Conservation (phyloP, 352 stramenopile species). For the Phytopythium litorale region DNA sequence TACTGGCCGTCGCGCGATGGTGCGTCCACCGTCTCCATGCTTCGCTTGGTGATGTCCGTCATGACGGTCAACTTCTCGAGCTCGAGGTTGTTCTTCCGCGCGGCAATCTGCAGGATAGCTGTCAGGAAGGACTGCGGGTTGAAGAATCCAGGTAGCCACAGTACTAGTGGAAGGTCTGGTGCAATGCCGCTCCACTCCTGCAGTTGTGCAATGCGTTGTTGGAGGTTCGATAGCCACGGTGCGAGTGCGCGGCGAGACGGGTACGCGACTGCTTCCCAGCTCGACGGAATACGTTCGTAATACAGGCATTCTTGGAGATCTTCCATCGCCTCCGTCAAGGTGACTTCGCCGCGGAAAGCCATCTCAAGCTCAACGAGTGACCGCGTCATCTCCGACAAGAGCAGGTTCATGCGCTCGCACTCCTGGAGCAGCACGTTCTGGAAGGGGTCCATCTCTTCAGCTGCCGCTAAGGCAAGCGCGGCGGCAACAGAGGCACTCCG, state of each 20-base stretch:
- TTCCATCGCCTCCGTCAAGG: conserved; percentile 87
- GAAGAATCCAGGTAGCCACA: conserved; percentile 83
- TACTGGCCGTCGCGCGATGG: conserved; percentile 89
- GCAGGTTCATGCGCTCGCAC: conserved; percentile 84
- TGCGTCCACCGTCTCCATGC: conserved; percentile 73
- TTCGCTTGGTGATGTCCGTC: conserved; percentile 88
- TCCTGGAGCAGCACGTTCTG: conserved; percentile 90
- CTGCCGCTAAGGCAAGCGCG: conserved; percentile 17
- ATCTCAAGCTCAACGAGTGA: conserved; percentile 83
- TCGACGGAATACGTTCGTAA: conserved; percentile 61
- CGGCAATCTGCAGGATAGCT: conserved; percentile 69
- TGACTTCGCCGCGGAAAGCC: conserved; percentile 86
- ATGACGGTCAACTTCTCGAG: conserved; percentile 74
- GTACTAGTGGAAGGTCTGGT: conserved; percentile 72
- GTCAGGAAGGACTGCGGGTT: conserved; percentile 87
- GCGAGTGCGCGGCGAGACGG: conserved; percentile 73
- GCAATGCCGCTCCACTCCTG: conserved; percentile 82
- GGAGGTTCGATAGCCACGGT: conserved; percentile 83
- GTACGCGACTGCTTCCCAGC: conserved; percentile 76
- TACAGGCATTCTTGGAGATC: conserved; percentile 75
- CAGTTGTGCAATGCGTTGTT: conserved; percentile 82
- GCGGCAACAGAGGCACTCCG: conserved; percentile 25
- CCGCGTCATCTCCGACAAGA: conserved; percentile 74
- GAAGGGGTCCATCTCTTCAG: conserved; percentile 87
- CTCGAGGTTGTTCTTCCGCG: conserved; percentile 74